A percentile compares a stretch with the other conserved stretches of the same genome.
Conservation (phyloP, 140 eudicot species). For the Anethum foeniculum region DNA sequence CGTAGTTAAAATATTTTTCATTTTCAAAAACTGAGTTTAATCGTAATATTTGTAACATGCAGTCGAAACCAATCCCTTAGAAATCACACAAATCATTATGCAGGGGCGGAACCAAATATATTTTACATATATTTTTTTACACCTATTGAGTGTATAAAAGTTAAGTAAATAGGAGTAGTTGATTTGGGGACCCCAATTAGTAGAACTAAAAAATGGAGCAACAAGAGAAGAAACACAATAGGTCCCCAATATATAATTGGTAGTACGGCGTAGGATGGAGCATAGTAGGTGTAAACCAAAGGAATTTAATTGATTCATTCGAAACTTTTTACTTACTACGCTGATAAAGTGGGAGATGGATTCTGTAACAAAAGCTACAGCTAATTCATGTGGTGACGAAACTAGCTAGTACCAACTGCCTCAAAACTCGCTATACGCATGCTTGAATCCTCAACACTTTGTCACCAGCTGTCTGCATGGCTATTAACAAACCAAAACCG, state of each 20-base stretch:
- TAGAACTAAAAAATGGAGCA: no score
- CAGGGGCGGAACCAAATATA: no score
- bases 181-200: no score
- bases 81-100: no score
- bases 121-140: no score
- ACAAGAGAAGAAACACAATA: not conserved
- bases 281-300: not conserved
- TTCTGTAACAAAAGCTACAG: not conserved
- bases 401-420: not conserved
- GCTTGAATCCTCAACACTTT: not conserved
- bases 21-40: no score
- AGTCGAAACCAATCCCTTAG: no score
- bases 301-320: not conserved
- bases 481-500: not conserved
- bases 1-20: no score
- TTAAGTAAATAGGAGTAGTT: no score
- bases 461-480: not conserved
- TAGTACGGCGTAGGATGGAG: not conserved
- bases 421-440: not conserved
- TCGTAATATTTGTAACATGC: no score
- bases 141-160: no score
- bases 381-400: not conserved
- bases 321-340: not conserved
- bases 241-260: not conserved
- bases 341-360: not conserved